These are phyloP conservation scores for Termitomyces titanicus DNA, from an alignment of 768 basidiomycete genomes.

Conservation along the genomic window DNA sequence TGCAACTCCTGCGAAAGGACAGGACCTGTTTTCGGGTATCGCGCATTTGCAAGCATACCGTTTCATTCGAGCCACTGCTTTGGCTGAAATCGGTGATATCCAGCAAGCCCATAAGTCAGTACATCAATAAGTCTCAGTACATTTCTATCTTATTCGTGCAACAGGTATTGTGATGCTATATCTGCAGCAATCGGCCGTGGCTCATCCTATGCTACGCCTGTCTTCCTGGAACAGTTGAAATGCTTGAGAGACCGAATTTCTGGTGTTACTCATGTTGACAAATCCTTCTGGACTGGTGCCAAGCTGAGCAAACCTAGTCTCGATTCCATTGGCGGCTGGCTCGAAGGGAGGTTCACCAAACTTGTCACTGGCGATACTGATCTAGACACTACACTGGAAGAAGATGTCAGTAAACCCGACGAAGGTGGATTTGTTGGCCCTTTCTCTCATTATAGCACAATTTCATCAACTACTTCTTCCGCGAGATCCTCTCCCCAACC, in stretches of 20 bases:
- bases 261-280: conserved; percentile 70
- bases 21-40: conserved; percentile 80
- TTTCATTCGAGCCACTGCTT: conserved; percentile 66
- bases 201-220: conserved; percentile 64
- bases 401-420: conserved; percentile 30
- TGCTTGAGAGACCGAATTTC: conserved; percentile 75
- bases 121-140: neutral
- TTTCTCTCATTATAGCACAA: conserved; percentile 90
- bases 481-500: conserved; percentile 76
- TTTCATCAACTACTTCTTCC: conserved; percentile 77
- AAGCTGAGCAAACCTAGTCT: conserved; percentile 89
- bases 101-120: conserved; percentile 70
- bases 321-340: conserved; percentile 87
- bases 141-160: neutral
- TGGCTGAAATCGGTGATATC: conserved; percentile 82
- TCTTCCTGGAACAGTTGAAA: conserved; percentile 71
- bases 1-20: conserved; percentile 70
- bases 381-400: conserved; percentile 34
- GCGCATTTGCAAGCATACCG: conserved; percentile 88
- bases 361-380: conserved; percentile 93
- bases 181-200: conserved; percentile 56
- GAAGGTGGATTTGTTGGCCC: conserved; percentile 62
- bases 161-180: conserved; percentile 93
- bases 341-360: conserved; percentile 89
- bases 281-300: conserved; percentile 83